These are phyloP conservation scores for Ensete ventricosum DNA, from an alignment of 176 grass and related monocot genomes.

Conservation along the genomic window DNA sequence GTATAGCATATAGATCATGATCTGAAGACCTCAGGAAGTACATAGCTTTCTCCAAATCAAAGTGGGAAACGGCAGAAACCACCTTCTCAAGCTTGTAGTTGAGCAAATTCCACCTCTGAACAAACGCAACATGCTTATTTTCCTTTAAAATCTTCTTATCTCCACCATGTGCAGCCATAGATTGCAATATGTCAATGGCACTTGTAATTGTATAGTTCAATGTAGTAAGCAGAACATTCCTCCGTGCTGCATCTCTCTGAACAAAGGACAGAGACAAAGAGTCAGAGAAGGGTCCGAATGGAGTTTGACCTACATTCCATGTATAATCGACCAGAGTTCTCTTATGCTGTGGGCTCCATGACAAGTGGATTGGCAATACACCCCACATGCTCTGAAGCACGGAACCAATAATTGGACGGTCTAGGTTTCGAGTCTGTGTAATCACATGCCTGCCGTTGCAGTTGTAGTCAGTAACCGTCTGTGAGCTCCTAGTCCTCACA, in stretches of 20 bases:
- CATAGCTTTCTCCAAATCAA: conserved; percentile 89
- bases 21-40: conserved; percentile 70
- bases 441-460: conserved; percentile 87
- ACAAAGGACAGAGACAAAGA: conserved; percentile 86
- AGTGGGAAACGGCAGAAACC: conserved; percentile 65
- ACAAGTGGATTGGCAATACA: conserved; percentile 60
- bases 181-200: conserved; percentile 56
- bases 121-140: conserved; percentile 76
- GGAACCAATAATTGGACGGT: conserved; percentile 67
- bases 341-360: conserved; percentile 69
- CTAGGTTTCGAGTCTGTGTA: conserved; percentile 65
- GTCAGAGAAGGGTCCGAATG: conserved; percentile 86
- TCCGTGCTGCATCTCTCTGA: conserved; percentile 76
- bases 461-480: conserved; percentile 81
- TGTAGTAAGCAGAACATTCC: conserved; percentile 79
- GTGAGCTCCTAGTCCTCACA: conserved; percentile 79
- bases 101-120: conserved; percentile 92
- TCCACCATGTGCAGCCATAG: conserved; percentile 66
- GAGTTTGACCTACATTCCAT: conserved; percentile 82
- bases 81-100: conserved; percentile 85
- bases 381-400: conserved; percentile 96
- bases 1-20: conserved; percentile 82
- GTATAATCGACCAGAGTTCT: conserved; percentile 69
- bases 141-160: conserved; percentile 73
- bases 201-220: conserved; percentile 81